Conservation (phyloP, 805 yeast species). For the Kazachstania africana region DNA sequence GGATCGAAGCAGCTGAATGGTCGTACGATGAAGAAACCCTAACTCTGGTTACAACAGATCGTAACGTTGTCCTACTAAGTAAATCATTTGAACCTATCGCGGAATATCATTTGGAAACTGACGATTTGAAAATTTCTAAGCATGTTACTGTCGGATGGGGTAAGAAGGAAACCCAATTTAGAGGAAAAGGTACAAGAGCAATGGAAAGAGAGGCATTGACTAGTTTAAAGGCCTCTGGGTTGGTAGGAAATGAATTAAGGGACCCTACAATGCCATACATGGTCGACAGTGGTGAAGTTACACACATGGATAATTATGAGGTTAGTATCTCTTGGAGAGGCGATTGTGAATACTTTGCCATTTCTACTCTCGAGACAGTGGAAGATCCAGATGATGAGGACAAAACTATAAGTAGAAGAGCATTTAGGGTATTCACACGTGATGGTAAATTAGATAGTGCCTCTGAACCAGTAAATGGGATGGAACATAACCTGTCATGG, state of each 20-base stretch:
- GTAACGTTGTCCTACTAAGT: conserved; percentile 54
- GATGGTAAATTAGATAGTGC: conserved; percentile 71
- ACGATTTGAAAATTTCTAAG: conserved; percentile 57
- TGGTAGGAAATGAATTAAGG: conserved; percentile 54
- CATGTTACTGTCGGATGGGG: conserved; percentile 99
- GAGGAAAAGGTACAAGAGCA: conserved; percentile 84
- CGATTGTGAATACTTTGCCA: conserved; percentile 74
- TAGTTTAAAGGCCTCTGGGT: conserved; percentile 41
- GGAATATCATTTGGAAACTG: conserved; percentile 45
- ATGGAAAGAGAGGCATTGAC: conserved; percentile 50
- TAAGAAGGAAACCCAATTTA: conserved; percentile 88
- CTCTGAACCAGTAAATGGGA: conserved; percentile 79
- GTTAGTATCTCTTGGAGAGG: conserved; percentile 83
- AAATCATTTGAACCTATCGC: conserved; percentile 68
- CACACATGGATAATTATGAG: conserved; percentile 39
- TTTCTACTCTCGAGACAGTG: conserved; percentile 48
- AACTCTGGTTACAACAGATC: conserved; percentile 51
- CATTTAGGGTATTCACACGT: conserved; percentile 69
- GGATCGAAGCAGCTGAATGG: conserved; percentile 68
- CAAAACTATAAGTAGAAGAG: conserved; percentile 45
- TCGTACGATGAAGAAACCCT: conserved; percentile 85
- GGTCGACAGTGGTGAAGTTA: conserved; percentile 55
- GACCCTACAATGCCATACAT: conserved; percentile 83
- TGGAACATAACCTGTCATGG: conserved; percentile 71
- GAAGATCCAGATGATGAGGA: conserved; percentile 29